These are phyloP conservation scores for Coniferiporia sulphurascens DNA, from an alignment of 1,284 basidiomycete species.

Conservation along the genomic window DNA sequence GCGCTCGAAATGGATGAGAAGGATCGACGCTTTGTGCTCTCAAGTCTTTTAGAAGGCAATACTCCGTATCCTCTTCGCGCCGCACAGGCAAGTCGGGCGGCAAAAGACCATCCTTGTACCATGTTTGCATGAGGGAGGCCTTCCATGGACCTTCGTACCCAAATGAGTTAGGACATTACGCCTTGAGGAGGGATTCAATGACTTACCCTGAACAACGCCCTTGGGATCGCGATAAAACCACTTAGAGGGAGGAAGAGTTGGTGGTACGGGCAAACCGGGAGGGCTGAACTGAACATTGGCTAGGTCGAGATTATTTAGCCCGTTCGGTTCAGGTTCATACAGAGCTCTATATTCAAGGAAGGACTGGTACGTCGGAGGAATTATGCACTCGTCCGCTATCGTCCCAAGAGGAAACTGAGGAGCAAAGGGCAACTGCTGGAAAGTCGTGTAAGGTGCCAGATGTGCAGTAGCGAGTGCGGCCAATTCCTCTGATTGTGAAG, in stretches of 20 bases:
- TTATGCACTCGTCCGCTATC: conserved; percentile 82
- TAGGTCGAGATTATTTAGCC: conserved; percentile 40
- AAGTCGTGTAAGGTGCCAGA: conserved; percentile 79
- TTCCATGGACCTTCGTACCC: conserved; percentile 69
- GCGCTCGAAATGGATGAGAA: conserved; percentile 62
- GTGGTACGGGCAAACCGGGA: conserved; percentile 69
- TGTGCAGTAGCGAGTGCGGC: conserved; percentile 60
- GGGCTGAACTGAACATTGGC: conserved; percentile 67
- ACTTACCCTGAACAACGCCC: conserved; percentile 66
- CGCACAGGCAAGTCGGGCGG: conserved; percentile 75
- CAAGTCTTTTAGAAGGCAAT: conserved; percentile 64
- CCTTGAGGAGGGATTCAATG: background rate
- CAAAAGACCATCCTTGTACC: conserved; percentile 76
- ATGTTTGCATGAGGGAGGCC: conserved; percentile 76
- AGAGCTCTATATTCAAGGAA: conserved; percentile 65
- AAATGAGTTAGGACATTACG: conserved; percentile 3
- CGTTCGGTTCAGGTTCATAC: conserved; percentile 51
- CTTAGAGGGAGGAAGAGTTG: conserved; percentile 55
- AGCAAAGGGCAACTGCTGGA: conserved; percentile 80
- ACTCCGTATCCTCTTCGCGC: conserved; percentile 66
- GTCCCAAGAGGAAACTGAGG: conserved; percentile 80
- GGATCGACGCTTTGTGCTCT: conserved; percentile 72
- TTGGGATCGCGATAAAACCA: conserved; percentile 83
- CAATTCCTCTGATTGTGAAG: conserved; percentile 50
- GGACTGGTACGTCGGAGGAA: conserved; percentile 78